Base-by-base conservation (phyloP, 129 eudicot genomes). In the Flaveria trinervia region DNA sequence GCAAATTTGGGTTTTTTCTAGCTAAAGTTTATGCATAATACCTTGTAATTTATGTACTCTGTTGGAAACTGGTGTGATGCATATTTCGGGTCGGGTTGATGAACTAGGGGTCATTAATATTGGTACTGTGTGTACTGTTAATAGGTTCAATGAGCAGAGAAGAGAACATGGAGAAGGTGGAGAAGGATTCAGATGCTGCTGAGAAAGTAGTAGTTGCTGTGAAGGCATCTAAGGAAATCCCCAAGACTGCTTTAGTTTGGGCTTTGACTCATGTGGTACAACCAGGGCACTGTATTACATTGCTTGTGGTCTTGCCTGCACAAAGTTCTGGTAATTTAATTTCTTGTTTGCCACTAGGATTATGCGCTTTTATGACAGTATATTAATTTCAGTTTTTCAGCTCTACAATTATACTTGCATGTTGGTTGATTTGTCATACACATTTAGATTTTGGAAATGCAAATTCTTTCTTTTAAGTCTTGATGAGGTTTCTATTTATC, bases 241-340 rank as follows among this genome's bases (percentile, higher is more conserved):
- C 98, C 9, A 94, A 91, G 66, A 85, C 93, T 22, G 98, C 98
- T 20, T 78, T 94, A 49, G 89, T 91, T 30, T 94, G 98, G 98
- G 96, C 98, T 54, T 85, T 94, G 87, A 94, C 88, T 81, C 98
- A 94, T 87, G 98, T 94, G 73, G 97, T 94, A 77, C 97, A 94
- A 74, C 98, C 98, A 77, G 97, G 98, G 28, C 92, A 94, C 54
- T 94, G 97, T 84, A 91, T 94, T 60, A 91, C 93, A 25, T 86
- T 94, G 75, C 93, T 94, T 70, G 97, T 91, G 65, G 92, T 94
- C 74, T 79, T 89, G 70, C 90, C 97, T 70, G 82, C 93, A 18
- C 97, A 88, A 65, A 81, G 72, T 76, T 87, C 96, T 17, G 98
- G 98, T 94, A 83, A 65, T 33, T 9, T 70, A 54, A 65, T 65